These are phyloP conservation scores for Cadophora gregata DNA, from an alignment of 2,329 filamentous ascomycete species.

Conservation along the genomic window DNA sequence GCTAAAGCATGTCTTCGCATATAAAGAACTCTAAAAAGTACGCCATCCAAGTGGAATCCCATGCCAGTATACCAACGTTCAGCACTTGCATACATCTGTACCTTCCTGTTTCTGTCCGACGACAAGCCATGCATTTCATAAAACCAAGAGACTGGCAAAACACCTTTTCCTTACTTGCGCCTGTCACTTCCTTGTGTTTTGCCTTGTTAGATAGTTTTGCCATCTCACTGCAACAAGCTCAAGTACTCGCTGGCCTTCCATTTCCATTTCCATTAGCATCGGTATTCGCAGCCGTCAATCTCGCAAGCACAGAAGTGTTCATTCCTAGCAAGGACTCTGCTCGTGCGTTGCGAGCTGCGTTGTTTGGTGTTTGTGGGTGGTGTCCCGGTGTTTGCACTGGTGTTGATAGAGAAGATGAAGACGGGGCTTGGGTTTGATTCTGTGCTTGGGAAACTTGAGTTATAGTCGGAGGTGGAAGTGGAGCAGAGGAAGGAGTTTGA, in stretches of 20 bases:
- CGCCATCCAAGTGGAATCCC: too few species aligned
- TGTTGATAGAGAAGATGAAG: too few species aligned
- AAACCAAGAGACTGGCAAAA: too few species aligned
- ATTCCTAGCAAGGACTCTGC: constrained; percentile 3
- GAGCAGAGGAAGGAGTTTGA: neutral
- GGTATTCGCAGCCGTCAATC: constrained; percentile 12
- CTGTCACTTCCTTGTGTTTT: neutral
- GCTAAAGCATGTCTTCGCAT: too few species aligned
- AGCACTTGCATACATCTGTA: too few species aligned
- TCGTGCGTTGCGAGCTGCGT: neutral
- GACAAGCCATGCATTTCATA: too few species aligned
- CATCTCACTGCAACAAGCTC: neutral
- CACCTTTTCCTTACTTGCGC: too few species aligned
- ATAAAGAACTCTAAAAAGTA: too few species aligned
- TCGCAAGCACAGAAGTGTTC: neutral
- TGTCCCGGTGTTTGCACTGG: neutral
- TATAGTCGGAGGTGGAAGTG: neutral
- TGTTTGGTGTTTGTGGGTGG: neutral
- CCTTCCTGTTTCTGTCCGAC: too few species aligned
- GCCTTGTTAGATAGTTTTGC: neutral
- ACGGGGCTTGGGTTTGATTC: too few species aligned
- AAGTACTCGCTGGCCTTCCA: neutral
- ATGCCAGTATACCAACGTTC: too few species aligned
- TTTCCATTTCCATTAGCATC: neutral
- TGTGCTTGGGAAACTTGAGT: neutral